Base-by-base conservation (phyloP, 1,284 basidiomycete genomes). In the Athelia psychrophila region DNA sequence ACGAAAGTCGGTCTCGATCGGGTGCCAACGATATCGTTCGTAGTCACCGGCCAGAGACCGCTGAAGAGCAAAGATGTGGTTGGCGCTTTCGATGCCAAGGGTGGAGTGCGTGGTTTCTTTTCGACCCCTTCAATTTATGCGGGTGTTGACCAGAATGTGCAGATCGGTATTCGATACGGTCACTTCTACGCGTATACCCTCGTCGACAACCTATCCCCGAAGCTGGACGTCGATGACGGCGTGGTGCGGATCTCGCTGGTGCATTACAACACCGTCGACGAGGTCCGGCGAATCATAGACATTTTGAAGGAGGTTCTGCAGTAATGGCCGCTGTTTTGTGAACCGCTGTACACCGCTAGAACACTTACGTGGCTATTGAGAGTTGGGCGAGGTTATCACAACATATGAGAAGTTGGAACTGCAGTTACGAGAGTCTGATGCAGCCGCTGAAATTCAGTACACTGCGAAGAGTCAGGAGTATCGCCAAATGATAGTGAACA, bases 161-260 rank as follows among this genome's bases (percentile, higher is more conserved):
- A 90, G 88, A 77, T 89, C 47, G 88, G 88, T 0, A 86, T 91
- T 48, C 83, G 87, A 15, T 88, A 80, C 53, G 89, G 90, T 1
- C 85, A 92, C 63, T 91, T 88, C 64, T 91, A 91, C 61, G 87
- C 89, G 3, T 88, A 87, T 62, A 80, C 78, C 1, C 69, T 91
- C 13, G 69, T 89, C 9, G 71, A 76, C 6, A 65, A 69, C 32
- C 67, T 88, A 5, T 61, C 60, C 27, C 85, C 83, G 4, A 80
- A 77, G 56, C 55, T 86, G 40, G 80, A 86, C 56, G 60, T 74
- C 2, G 72, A 77, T 1, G 88, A 91, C 57, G 88, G 83, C 0
- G 82, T 89, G 2, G 83, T 91, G 30, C 79, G 89, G 9, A 80
- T 91, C 54, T 89, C 86, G 3, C 67, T 92, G n/a, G 87, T 91